Evolutionary conservation across 1,284 basidiomycete species (phyloP).

Genomic region (Leucoagaricus sp.): DNA sequence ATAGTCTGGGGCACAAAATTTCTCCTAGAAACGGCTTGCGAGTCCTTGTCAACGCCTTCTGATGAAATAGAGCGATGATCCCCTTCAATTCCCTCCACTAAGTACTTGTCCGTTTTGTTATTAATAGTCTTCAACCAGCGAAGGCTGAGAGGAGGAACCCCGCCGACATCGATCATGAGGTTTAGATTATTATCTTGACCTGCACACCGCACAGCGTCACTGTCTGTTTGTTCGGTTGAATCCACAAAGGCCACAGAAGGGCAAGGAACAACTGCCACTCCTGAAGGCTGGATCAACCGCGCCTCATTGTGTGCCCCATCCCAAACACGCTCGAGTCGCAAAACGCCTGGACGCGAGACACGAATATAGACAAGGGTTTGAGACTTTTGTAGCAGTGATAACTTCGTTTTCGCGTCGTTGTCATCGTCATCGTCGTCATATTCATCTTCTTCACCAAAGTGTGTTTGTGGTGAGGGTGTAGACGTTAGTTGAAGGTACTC

Average conservation of each 20-base stretch:
- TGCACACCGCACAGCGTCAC: constrained; percentile 65
- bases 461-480: constrained; percentile 41
- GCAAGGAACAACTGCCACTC: constrained; percentile 81
- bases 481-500: constrained; percentile 49
- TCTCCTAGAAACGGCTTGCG: constrained; percentile 20
- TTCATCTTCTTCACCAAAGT: constrained; percentile 69
- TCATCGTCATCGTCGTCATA: constrained; percentile 52
- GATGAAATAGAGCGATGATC: constrained; percentile 32
- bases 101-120: constrained; percentile 63
- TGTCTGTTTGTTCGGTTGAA: constrained; percentile 37
- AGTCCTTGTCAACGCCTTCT: constrained; percentile 19
- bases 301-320: constrained; percentile 71
- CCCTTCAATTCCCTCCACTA: constrained; percentile 84
- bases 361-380: constrained; percentile 76
- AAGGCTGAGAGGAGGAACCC: constrained; percentile 79
- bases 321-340: constrained; percentile 72
- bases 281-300: constrained; percentile 58
- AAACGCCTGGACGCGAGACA: constrained; percentile 67
- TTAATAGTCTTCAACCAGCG: constrained; percentile 74
- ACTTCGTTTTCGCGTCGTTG: constrained; percentile 29
- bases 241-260: constrained; percentile 72
- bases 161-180: constrained; percentile 69
- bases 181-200: constrained; percentile 67
- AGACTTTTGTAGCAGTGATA: constrained; percentile 58
- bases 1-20: constrained; percentile 52